Evolutionary conservation across 495 filamentous ascomycete genomes (phyloP), one percentile per base, ranked within the genome.

Genomic region (Lepidopterella palustris): DNA sequence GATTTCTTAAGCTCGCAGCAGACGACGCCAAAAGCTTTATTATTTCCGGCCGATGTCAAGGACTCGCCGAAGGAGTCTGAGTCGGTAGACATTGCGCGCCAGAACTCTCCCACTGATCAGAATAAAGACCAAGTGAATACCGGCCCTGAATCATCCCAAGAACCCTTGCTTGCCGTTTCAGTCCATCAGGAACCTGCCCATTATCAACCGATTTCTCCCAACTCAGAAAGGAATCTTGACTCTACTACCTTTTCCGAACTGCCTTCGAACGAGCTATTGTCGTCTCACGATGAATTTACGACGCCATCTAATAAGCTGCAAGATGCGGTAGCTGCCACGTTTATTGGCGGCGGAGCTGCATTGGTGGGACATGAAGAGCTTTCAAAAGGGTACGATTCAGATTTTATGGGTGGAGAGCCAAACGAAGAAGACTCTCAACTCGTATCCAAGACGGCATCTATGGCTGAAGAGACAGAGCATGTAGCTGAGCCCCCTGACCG

Each of bases 341-440:
- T 45, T 31, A 45, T 35, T 4, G 53, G 32, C 32, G 32, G 24
- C 21, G 31, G 31, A 6, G 18, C 58, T 51, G 13, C 55, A 39
- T 10, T 62, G 49, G 20, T 57, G 51, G 6, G 45, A 51, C 45
- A 32, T 11, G 28, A 40, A 32, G 18, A 24, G 13, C 5, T 54
- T 21, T 28, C 25, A 11, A 57, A 57, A 39, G 60, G 61, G 1
- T 67, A 57, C 20, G 53, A 57, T n/a, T 60, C 45, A 21, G 61
- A 64, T 39, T 64, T 68, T 47, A 65, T 64, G 61, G 62, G 54
- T 28, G 62, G 65, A 20, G 55, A 68, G n/a, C 61, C 47, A 25
- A 58, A 65, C 27, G 25, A 59, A 45, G 65, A 68, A 32, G 63
- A 63, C 10, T 27, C 65, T 15, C 47, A 56, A 15, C 52, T 55